These are phyloP conservation scores for Decorospora gaudefroyi DNA, from an alignment of 2,329 filamentous ascomycete species.

Conservation along the genomic window DNA sequence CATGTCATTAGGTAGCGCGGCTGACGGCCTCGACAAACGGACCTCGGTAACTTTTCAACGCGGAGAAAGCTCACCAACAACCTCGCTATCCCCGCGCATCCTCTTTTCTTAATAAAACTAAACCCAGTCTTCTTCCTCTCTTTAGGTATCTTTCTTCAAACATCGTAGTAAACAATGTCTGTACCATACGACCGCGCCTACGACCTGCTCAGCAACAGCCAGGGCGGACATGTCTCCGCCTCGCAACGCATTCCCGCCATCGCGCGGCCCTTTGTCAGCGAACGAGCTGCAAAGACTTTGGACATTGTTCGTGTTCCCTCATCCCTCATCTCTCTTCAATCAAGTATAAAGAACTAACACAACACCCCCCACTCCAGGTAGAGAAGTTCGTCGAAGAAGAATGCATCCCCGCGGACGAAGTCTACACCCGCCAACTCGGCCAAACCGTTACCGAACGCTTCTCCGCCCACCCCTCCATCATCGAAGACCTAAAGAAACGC, in stretches of 20 bases:
- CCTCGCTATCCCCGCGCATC: constrained; percentile 2
- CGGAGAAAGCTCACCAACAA: constrained; percentile 1
- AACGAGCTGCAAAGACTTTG: constrained; percentile 79
- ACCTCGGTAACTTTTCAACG: neutral
- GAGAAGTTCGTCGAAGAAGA: constrained; percentile 97
- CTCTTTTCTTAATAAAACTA: neutral
- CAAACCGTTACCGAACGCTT: constrained; percentile 72
- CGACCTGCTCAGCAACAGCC: constrained; percentile 43
- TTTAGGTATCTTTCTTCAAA: neutral
- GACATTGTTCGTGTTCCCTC: constrained; percentile 62
- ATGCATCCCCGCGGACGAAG: constrained; percentile 73
- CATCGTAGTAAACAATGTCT: constrained; percentile 33
- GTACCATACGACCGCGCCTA: constrained; percentile 30
- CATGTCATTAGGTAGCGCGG: too few species aligned
- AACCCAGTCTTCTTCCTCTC: too few species aligned
- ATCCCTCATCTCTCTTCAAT: neutral
- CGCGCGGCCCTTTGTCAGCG: constrained; percentile 71
- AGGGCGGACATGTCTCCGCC: constrained; percentile 51
- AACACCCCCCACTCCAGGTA: too few species aligned
- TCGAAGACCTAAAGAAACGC: constrained; percentile 87
- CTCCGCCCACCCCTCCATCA: constrained; percentile 73
- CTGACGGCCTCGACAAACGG: neutral
- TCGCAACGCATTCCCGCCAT: constrained; percentile 63
- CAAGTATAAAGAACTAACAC: too few species aligned
- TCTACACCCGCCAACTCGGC: constrained; percentile 80